A percentile compares a stretch with the other conserved stretches of the same genome.
Evolutionary conservation across 1,284 basidiomycete genomes (phyloP).

Genomic region (Leccinum brunneo-olivaceum): DNA sequence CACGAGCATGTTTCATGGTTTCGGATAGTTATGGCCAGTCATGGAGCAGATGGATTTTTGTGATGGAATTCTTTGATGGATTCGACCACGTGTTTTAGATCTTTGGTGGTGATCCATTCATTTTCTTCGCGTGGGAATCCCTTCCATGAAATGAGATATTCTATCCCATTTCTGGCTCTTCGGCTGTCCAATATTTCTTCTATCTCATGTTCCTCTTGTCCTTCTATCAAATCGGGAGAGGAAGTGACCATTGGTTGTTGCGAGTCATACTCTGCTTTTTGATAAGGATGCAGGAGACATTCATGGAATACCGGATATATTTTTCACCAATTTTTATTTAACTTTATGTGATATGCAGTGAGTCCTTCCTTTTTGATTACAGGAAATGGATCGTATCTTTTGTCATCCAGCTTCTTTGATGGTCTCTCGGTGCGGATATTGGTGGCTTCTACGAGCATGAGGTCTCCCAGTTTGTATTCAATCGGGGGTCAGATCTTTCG

Average conservation of each 20-base stretch:
- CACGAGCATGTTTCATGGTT: too few species aligned
- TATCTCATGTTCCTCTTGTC: neutral
- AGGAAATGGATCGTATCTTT: neutral
- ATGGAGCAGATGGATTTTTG: too few species aligned
- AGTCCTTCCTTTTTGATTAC: neutral
- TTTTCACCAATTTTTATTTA: neutral
- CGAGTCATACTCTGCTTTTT: neutral
- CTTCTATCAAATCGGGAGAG: neutral
- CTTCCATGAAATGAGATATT: constrained; percentile 3
- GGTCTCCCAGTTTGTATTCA: neutral
- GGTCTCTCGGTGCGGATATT: neutral
- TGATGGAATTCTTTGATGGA: too few species aligned
- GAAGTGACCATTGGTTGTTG: neutral
- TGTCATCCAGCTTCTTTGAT: neutral
- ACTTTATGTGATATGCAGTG: neutral
- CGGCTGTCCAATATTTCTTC: neutral
- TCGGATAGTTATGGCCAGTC: too few species aligned
- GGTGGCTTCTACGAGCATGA: neutral
- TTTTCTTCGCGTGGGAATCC: neutral
- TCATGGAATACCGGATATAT: neutral
- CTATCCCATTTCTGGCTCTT: accelerated
- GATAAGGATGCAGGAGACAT: neutral
- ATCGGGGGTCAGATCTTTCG: too few species aligned
- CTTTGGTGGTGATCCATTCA: neutral
- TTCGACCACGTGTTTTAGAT: neutral